phyloP scores from a whole-genome alignment of 495 filamentous ascomycete species.

The Daldinia caldariorum region DNA sequence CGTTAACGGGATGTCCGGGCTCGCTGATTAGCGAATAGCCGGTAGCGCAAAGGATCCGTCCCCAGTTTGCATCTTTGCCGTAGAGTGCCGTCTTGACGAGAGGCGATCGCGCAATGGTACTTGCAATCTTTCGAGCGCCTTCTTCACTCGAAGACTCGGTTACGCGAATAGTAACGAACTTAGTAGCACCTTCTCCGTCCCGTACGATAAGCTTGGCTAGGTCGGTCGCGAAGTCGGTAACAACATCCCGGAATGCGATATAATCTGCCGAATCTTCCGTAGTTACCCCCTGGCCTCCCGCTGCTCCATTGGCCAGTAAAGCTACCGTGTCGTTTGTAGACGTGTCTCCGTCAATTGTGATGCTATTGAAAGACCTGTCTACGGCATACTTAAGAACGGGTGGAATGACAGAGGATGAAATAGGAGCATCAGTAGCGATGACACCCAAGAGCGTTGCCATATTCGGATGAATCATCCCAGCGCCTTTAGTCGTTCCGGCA shows the following conservation, averaged over 20 bases:
- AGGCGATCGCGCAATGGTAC: slow-evolving; percentile 89
- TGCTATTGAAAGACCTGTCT: slow-evolving; percentile 92
- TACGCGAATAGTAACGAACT: slow-evolving; percentile 95
- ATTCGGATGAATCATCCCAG: slow-evolving; percentile 99
- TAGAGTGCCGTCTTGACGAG: slow-evolving; percentile 98
- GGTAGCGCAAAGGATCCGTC: slow-evolving; percentile 90
- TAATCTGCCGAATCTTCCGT: slow-evolving; percentile 69
- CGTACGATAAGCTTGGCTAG: slow-evolving; percentile 93
- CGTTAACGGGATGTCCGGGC: slow-evolving; percentile 61
- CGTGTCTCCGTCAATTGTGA: slow-evolving; percentile 96
- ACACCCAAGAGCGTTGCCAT: slow-evolving; percentile 97
- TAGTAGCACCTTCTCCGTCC: slow-evolving; percentile 97
- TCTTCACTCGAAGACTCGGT: slow-evolving; percentile 72
- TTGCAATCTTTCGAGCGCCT: slow-evolving; percentile 76
- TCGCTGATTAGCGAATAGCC: slow-evolving; percentile 84
- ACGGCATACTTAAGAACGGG: slow-evolving; percentile 77
- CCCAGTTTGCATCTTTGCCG: slow-evolving; percentile 98
- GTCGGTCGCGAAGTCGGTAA: slow-evolving; percentile 81
- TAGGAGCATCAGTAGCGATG: slow-evolving; percentile 90
- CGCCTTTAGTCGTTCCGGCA: slow-evolving; percentile 96
- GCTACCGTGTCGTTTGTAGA: slow-evolving; percentile 97
- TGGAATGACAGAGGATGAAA: slow-evolving; percentile 73
- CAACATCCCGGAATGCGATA: slow-evolving; percentile 68
- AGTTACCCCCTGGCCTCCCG: slow-evolving; percentile 73
- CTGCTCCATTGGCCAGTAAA: slow-evolving; percentile 92